A percentile compares a stretch with the other conserved stretches of the same genome.
These are phyloP conservation scores for Didymella segeticola DNA, from an alignment of 2,329 filamentous ascomycete species.

Conservation along the genomic window DNA sequence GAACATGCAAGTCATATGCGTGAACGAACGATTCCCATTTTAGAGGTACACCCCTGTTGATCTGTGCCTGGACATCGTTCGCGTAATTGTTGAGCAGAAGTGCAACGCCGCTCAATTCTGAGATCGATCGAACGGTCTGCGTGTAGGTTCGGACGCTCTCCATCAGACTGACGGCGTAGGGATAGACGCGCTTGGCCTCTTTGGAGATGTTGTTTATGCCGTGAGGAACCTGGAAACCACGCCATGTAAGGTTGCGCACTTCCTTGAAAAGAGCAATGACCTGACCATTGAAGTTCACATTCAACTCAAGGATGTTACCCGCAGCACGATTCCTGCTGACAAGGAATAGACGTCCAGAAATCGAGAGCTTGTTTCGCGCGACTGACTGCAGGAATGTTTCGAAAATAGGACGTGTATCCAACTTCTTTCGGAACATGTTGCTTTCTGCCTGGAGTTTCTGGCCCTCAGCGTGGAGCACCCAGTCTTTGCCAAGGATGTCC, in stretches of 20 bases:
- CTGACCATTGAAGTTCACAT: constrained; percentile 96
- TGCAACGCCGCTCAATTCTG: constrained; percentile 84
- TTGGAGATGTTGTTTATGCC: constrained; percentile 95
- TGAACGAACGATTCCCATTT: constrained; percentile 99
- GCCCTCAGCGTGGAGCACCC: constrained; percentile 92
- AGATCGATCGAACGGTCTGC: constrained; percentile 84
- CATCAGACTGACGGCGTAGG: constrained; percentile 97
- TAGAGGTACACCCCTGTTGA: constrained; percentile 85
- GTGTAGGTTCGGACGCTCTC: constrained; percentile 95
- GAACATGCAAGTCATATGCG: constrained; percentile 89
- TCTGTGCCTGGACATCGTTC: constrained; percentile 84
- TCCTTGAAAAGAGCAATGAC: constrained; percentile 99
- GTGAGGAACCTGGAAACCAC: constrained; percentile 93
- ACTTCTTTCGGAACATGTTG: constrained; percentile 91
- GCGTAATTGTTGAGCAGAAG: constrained; percentile 89
- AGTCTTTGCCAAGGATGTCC: constrained; percentile 92
- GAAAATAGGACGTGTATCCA: constrained; percentile 92
- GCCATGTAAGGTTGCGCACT: constrained; percentile 93
- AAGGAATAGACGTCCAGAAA: constrained; percentile 89
- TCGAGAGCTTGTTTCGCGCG: constrained; percentile 84
- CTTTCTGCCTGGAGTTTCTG: constrained; percentile 93
- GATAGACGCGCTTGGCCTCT: constrained; percentile 98
- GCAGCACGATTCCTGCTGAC: constrained; percentile 88
- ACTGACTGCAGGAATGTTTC: constrained; percentile 96
- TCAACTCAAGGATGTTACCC: constrained; percentile 85